phyloP scores from a whole-genome alignment of 2,329 filamentous ascomycete species.

The Fusarium nisikadoi region DNA sequence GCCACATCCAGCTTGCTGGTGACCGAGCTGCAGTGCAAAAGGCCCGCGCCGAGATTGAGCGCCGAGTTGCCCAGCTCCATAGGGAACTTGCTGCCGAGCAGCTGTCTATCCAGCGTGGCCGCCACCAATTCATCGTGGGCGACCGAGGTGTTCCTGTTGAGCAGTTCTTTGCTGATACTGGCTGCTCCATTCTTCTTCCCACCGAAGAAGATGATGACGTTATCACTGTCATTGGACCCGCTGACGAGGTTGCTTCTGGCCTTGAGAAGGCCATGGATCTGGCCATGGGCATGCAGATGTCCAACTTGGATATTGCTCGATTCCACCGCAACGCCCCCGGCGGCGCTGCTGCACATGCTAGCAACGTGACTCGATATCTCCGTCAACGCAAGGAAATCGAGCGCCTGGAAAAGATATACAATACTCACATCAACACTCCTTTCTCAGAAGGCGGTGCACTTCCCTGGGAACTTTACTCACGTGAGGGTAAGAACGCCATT shows the following conservation, averaged over 20 bases:
- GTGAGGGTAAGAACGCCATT: constrained; percentile 84
- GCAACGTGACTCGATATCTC: constrained; percentile 88
- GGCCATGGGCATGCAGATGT: constrained; percentile 86
- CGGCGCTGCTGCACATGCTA: constrained; percentile 81
- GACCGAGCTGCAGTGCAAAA: constrained; percentile 85
- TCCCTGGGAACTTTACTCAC: constrained; percentile 89
- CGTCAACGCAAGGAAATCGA: constrained; percentile 83
- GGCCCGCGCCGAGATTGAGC: constrained; percentile 83
- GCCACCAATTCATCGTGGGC: constrained; percentile 95
- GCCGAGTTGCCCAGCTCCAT: constrained; percentile 78
- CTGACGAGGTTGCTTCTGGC: constrained; percentile 77
- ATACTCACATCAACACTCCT: constrained; percentile 88
- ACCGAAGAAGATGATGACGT: constrained; percentile 81
- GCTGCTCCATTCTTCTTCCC: constrained; percentile 87
- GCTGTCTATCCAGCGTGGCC: constrained; percentile 82
- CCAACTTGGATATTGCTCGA: constrained; percentile 82
- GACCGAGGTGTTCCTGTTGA: constrained; percentile 82
- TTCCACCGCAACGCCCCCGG: constrained; percentile 79
- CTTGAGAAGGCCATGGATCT: constrained; percentile 88
- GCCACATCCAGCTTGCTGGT: constrained; percentile 86
- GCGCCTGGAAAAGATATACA: constrained; percentile 81
- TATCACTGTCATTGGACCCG: constrained; percentile 85
- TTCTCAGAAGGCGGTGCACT: constrained; percentile 74
- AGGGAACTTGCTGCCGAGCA: constrained; percentile 81
- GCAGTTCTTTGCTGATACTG: constrained; percentile 89